Base-by-base conservation (phyloP, 2,329 filamentous ascomycete genomes). In the Diaporthe helianthi region DNA sequence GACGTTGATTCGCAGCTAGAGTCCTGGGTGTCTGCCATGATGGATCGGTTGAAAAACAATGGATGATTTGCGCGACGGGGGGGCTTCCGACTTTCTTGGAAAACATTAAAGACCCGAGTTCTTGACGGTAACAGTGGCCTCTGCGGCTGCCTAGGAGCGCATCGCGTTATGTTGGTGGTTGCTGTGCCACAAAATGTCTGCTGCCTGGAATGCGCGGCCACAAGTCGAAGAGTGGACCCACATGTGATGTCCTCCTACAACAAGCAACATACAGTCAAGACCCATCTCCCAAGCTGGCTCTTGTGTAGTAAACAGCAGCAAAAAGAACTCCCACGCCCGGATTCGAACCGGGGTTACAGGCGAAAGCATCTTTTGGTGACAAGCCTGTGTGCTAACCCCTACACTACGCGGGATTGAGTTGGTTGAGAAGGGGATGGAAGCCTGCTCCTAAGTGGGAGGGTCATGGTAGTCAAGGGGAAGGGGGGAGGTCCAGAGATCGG, bases 251-350 rank as follows among this genome's bases (percentile, higher is more conserved):
- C 36, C 5, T n/a, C n/a, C 24, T 24, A 4, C 49, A 10, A 9
- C 15, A 29, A 47, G n/a, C n/a, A 24, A 7, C 22, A 24, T 26
- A 7, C 9, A 58, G 2, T 47, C 44, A 47, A 47, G 9, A 24
- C n/a, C n/a, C 24, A 7, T 41, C 44, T 47, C 7, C 19, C 53
- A 26, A 41, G 33, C 22, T 61, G 19, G 9, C 41, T 22, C 19
- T 2, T 1, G 17, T 4, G 15, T 22, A 12, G 26, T 13, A 2
- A 31, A n/a, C 0, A 17, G 17, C 10, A 31, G 24, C 55, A 61
- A 61, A 61, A 61, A 46, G 55, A n/a, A 31, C 55, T 61, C 54
- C 54, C 55, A 46, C 41, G 55, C 55, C 55, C 55, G 38, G 38
- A 61, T 47, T 61, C 55, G 55, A 46, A 61, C 55, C 38, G 38